phyloP scores from a whole-genome alignment of 768 basidiomycete species.

The Suillus bovinus region DNA sequence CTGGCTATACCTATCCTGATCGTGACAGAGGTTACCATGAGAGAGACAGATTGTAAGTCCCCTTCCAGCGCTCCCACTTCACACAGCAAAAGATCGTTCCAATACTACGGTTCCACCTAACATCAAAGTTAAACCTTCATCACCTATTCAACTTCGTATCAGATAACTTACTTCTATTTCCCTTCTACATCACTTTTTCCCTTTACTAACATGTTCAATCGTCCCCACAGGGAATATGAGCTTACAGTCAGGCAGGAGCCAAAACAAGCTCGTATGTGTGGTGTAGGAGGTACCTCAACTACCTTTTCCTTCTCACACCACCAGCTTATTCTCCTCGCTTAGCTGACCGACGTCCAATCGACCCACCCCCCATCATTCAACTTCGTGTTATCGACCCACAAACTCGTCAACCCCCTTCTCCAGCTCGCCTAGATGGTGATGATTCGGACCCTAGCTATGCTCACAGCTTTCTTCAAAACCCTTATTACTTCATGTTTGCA shows the following conservation, averaged over 20 bases:
- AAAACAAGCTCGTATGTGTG: slow-evolving; percentile 89
- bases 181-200: neutral
- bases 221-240: slow-evolving; percentile 70
- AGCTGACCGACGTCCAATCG: slow-evolving; percentile 95
- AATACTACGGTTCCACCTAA: slow-evolving; percentile 15
- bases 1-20: slow-evolving; percentile 11
- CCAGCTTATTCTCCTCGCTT: slow-evolving; percentile 13
- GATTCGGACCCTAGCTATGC: slow-evolving; percentile 43
- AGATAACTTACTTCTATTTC: slow-evolving; percentile 13
- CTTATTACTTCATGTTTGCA: slow-evolving; percentile 96
- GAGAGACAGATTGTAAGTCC: slow-evolving; percentile 40
- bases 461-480: slow-evolving; percentile 78
- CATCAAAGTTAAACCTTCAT: slow-evolving; percentile 5
- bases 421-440: slow-evolving; percentile 31
- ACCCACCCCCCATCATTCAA: slow-evolving; percentile 97
- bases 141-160: slow-evolving; percentile 12
- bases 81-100: slow-evolving; percentile 14
- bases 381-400: slow-evolving; percentile 79
- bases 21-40: slow-evolving; percentile 31
- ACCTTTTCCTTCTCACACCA: slow-evolving; percentile 2
- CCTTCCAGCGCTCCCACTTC: slow-evolving; percentile 18
- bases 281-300: slow-evolving; percentile 73
- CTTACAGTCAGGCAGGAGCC: slow-evolving; percentile 88
- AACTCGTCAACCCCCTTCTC: slow-evolving; percentile 31
- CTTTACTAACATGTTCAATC: slow-evolving; percentile 7